phyloP scores from a whole-genome alignment of 176 grass and related monocot species.

The Hordeum marinum region DNA sequence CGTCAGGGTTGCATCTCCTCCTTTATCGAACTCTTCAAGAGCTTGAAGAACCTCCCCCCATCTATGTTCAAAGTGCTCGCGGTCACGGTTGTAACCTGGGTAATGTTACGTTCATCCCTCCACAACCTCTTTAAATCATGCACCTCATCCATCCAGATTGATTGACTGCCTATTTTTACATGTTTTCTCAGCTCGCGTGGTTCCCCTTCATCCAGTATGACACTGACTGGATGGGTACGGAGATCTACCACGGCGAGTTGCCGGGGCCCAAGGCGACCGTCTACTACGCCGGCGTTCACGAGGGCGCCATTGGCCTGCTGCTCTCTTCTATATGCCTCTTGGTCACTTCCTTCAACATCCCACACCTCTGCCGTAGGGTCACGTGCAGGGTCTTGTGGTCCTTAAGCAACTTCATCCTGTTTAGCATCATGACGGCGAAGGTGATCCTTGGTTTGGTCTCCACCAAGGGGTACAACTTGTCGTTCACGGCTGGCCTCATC shows the following conservation, averaged over 20 bases:
- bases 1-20: background rate
- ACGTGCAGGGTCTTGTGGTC: constrained; percentile 43
- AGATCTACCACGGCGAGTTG: constrained; percentile 39
- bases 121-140: background rate
- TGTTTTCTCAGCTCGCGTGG: constrained; percentile 38
- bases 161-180: background rate
- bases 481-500: background rate
- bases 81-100: constrained; percentile 74
- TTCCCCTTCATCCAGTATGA: constrained; percentile 63
- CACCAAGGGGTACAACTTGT: constrained; percentile 28
- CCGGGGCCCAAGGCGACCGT: background rate
- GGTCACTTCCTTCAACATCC: constrained; percentile 27
- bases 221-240: constrained; percentile 73
- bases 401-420: constrained; percentile 33
- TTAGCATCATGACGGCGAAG: constrained; percentile 7
- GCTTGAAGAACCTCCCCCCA: constrained; percentile 62
- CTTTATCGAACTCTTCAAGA: constrained; percentile 33
- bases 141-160: no score
- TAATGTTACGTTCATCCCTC: constrained; percentile 2
- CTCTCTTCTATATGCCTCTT: constrained; percentile 51
- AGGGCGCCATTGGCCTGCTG: constrained; percentile 60
- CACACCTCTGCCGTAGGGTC: constrained; percentile 34
- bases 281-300: constrained; percentile 29
- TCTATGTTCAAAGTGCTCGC: constrained; percentile 61
- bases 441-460: constrained; percentile 17